A percentile compares a stretch with the other conserved stretches of the same genome.
Conservation (phyloP, 371 early-diverging fungal species). For the Saksenaea vasiformis region DNA sequence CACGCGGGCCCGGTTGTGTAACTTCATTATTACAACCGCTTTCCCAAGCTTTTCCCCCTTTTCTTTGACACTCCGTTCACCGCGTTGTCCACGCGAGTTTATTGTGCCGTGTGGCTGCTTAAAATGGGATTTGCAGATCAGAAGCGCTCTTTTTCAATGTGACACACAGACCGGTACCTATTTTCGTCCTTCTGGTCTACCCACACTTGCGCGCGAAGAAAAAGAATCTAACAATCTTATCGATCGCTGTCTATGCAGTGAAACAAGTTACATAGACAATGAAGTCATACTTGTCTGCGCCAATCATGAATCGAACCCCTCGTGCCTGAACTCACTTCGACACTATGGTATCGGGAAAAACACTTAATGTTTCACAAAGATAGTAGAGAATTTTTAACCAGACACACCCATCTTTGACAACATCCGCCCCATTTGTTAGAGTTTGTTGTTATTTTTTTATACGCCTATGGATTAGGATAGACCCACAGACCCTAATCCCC, state of each 20-base stretch:
- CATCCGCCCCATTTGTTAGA: no score
- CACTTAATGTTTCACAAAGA: neutral
- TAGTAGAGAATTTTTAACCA: neutral
- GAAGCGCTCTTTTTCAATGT: neutral
- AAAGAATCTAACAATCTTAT: neutral
- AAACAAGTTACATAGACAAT: neutral
- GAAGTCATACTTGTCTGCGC: neutral
- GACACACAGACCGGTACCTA: neutral
- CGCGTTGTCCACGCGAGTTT: neutral
- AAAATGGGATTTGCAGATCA: conserved; percentile 1
- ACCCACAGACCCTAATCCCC: no score
- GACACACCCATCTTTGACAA: neutral
- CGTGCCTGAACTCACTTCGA: neutral
- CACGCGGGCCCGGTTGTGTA: neutral
- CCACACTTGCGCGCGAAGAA: neutral
- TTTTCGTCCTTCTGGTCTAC: neutral
- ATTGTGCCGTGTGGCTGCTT: neutral
- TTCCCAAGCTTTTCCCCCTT: conserved; percentile 1
- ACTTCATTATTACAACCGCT: neutral
- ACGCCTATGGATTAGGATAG: no score
- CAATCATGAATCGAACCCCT: neutral
- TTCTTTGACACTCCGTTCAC: neutral
- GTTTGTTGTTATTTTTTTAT: no score
- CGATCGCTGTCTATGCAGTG: neutral
- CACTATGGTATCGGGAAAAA: neutral